Conservation (phyloP, 2,329 filamentous ascomycete genomes). For the Pseudocercospora vitis region DNA sequence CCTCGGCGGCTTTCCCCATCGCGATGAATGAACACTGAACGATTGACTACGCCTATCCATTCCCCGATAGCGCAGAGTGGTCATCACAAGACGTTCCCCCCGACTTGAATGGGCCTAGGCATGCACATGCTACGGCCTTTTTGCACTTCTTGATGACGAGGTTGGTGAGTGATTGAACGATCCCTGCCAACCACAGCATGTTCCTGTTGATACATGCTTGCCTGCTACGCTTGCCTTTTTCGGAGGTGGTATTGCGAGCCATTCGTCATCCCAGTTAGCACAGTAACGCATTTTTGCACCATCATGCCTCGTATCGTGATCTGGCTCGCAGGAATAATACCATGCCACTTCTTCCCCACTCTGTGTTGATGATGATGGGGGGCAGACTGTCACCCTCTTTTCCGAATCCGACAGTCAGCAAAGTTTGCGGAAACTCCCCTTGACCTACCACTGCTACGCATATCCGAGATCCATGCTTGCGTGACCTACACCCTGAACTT, state of each 20-base stretch:
- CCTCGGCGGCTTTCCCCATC: too few species aligned
- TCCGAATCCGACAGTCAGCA: neutral
- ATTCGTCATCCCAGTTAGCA: neutral
- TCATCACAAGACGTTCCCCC: too few species aligned
- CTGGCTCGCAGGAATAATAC: neutral
- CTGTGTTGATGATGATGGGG: neutral
- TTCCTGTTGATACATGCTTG: neutral
- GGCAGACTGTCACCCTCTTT: neutral
- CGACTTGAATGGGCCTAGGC: too few species aligned
- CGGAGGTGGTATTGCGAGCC: neutral
- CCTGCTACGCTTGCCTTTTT: neutral
- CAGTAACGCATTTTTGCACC: conserved; percentile 2
- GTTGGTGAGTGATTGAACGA: too few species aligned
- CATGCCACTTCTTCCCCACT: neutral
- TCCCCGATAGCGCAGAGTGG: neutral
- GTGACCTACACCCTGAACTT: neutral
- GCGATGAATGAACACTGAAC: too few species aligned
- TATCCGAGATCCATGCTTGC: conserved; percentile 1
- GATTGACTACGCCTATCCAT: neutral
- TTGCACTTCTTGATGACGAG: too few species aligned
- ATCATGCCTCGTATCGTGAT: conserved; percentile 1
- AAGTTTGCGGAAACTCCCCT: conserved; percentile 2
- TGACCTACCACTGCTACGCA: too few species aligned
- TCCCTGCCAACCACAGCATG: too few species aligned
- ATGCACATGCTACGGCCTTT: too few species aligned